Percentiles rank a stretch among this genome's conserved stretches.
Evolutionary conservation across 2,329 filamentous ascomycete genomes (phyloP).

Genomic region (Proliferodiscus dingleyae): DNA sequence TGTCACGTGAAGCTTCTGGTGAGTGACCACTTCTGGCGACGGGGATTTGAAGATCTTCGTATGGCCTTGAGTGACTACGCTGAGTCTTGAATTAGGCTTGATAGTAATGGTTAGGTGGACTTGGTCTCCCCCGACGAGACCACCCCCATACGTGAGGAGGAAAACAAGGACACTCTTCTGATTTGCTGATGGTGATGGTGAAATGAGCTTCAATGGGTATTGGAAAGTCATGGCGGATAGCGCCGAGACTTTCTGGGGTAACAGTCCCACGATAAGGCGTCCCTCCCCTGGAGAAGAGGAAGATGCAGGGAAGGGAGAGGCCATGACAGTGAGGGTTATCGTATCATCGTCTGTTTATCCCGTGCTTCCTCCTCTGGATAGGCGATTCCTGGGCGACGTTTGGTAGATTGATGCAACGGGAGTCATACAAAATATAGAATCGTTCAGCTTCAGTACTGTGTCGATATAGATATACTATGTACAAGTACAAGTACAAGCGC

Average conservation of each 20-base stretch:
- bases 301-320: constrained; percentile 50
- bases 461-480: no score
- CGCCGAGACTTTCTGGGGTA: constrained; percentile 67
- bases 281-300: constrained; percentile 74
- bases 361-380: no score
- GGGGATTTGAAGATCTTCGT: constrained; percentile 92
- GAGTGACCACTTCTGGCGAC: constrained; percentile 48
- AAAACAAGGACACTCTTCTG: constrained; percentile 75
- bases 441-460: no score
- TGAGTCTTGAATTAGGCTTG: constrained; percentile 59
- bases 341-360: no score
- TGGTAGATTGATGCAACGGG: no score
- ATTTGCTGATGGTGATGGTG: constrained; percentile 62
- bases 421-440: no score
- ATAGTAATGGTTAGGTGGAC: constrained; percentile 69
- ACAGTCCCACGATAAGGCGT: constrained; percentile 64
- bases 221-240: constrained; percentile 77
- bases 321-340: constrained; percentile 14
- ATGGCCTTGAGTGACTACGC: constrained; percentile 68
- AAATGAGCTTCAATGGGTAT: constrained; percentile 91
- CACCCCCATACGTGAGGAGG: constrained; percentile 89
- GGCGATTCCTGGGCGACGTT: no score
- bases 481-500: no score
- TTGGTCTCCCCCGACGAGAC: constrained; percentile 81
- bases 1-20: constrained; percentile 49